These are phyloP conservation scores for Penstemon newberryi DNA, from an alignment of 257 asterid genomes.

Conservation along the genomic window DNA sequence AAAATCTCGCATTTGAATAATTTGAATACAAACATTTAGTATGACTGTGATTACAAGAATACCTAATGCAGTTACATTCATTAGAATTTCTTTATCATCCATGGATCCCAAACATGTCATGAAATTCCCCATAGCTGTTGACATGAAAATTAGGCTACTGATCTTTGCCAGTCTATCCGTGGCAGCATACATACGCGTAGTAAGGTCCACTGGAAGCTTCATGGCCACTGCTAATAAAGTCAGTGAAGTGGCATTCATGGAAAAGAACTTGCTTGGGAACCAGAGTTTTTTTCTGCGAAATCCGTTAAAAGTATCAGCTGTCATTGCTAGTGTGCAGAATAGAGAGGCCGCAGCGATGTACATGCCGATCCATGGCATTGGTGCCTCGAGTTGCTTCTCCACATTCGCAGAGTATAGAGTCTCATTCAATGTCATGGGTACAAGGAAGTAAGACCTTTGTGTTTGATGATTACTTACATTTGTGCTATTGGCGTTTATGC, in stretches of 20 bases:
- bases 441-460: not conserved
- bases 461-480: too few species aligned
- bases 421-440: not conserved
- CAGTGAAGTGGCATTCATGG: constrained; percentile 39
- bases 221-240: constrained; percentile 38
- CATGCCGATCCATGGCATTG: constrained; percentile 34
- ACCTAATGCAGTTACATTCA: constrained; percentile 29
- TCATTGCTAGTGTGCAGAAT: constrained; percentile 10
- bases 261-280: constrained; percentile 43
- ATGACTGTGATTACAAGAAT: constrained; percentile 31
- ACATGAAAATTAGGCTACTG: constrained; percentile 33
- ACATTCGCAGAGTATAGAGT: not conserved
- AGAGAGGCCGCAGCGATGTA: constrained; percentile 26
- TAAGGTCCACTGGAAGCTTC: constrained; percentile 47
- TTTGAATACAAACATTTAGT: constrained; percentile 30
- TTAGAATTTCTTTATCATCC: constrained; percentile 29
- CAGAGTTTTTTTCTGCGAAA: constrained; percentile 29
- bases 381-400: not conserved
- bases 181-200: constrained; percentile 34
- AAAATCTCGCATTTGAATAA: constrained; percentile 9
- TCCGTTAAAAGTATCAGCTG: constrained; percentile 36
- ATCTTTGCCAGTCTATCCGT: constrained; percentile 43
- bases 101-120: constrained; percentile 39
- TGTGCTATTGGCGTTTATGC: too few species aligned
- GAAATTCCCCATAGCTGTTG: constrained; percentile 32